Conservation (phyloP, 352 stramenopile genomes). For the Pythium pectinolyticum region DNA sequence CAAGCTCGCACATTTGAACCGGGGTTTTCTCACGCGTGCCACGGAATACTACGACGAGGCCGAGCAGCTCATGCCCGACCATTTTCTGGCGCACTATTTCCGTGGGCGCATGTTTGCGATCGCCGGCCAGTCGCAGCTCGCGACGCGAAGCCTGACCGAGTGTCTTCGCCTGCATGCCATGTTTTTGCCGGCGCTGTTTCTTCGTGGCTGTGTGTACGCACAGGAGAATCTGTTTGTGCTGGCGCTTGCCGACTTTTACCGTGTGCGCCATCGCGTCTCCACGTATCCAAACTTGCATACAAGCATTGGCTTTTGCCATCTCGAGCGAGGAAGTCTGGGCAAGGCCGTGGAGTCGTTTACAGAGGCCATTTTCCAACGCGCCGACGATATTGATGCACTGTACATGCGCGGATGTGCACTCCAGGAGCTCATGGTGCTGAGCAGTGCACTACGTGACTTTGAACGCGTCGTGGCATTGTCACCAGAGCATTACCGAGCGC, state of each 20-base stretch:
- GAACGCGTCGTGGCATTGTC: conserved; percentile 24
- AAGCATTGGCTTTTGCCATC: conserved; percentile 59
- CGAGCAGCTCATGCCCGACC: conserved; percentile 25
- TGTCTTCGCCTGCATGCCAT: conserved; percentile 36
- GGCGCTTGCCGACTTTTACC: conserved; percentile 55
- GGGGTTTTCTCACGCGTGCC: conserved; percentile 34
- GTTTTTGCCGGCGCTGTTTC: conserved; percentile 54
- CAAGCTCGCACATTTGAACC: conserved; percentile 30
- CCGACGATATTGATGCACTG: conserved; percentile 35
- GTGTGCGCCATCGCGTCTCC: conserved; percentile 42
- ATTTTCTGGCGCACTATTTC: conserved; percentile 53
- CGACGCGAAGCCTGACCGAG: conserved; percentile 34
- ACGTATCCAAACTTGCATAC: conserved; percentile 49
- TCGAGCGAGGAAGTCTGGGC: conserved; percentile 34
- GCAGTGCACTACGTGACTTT: conserved; percentile 47
- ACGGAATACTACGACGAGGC: conserved; percentile 40
- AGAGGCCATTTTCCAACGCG: conserved; percentile 33
- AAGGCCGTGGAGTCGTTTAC: conserved; percentile 53
- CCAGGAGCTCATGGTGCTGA: conserved; percentile 49
- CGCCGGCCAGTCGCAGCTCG: conserved; percentile 31
- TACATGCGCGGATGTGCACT: conserved; percentile 55
- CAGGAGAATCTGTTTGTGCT: conserved; percentile 51
- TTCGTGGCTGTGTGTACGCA: conserved; percentile 53
- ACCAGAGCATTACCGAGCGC: conserved; percentile 24
- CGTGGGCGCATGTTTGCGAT: conserved; percentile 45